These are phyloP conservation scores for Tirmania nivea DNA, from an alignment of 495 filamentous ascomycete species.

Conservation along the genomic window DNA sequence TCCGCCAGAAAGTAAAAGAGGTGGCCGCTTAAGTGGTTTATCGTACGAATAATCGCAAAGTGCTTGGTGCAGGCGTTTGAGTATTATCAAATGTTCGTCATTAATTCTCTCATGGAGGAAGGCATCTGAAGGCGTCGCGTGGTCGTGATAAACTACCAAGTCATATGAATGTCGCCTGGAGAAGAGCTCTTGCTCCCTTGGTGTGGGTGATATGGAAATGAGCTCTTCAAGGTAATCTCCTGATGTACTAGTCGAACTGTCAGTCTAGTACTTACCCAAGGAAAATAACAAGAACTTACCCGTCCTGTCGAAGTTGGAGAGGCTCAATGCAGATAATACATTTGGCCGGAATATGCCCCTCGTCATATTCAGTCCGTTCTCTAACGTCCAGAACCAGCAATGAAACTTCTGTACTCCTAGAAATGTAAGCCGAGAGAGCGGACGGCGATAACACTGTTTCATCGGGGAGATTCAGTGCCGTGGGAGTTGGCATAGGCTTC, in stretches of 20 bases:
- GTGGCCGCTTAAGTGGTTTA: constrained; percentile 42
- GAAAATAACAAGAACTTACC: constrained; percentile 1
- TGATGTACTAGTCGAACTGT: constrained; percentile 36
- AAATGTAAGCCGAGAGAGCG: constrained; percentile 42
- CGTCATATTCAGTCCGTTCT: constrained; percentile 57
- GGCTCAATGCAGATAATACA: constrained; percentile 82
- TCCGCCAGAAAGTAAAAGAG: constrained; percentile 61
- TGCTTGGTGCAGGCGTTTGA: constrained; percentile 54
- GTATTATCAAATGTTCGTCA: constrained; percentile 31
- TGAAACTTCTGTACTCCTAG: constrained; percentile 28
- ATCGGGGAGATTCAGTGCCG: constrained; percentile 27
- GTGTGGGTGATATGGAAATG: constrained; percentile 53
- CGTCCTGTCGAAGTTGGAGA: constrained; percentile 40
- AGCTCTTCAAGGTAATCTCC: constrained; percentile 67
- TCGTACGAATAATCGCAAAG: constrained; percentile 60
- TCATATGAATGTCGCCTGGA: constrained; percentile 60
- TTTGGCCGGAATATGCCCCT: constrained; percentile 63
- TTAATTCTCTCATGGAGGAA: constrained; percentile 28
- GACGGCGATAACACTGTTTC: constrained; percentile 42
- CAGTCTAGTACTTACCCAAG: neutral
- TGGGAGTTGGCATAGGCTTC: constrained; percentile 4
- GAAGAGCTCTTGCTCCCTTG: constrained; percentile 47
- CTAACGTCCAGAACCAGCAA: constrained; percentile 74
- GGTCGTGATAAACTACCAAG: constrained; percentile 77
- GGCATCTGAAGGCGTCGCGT: constrained; percentile 33